Base-by-base conservation (phyloP, 164 flowering plant species). In the Amborella trichopoda region DNA sequence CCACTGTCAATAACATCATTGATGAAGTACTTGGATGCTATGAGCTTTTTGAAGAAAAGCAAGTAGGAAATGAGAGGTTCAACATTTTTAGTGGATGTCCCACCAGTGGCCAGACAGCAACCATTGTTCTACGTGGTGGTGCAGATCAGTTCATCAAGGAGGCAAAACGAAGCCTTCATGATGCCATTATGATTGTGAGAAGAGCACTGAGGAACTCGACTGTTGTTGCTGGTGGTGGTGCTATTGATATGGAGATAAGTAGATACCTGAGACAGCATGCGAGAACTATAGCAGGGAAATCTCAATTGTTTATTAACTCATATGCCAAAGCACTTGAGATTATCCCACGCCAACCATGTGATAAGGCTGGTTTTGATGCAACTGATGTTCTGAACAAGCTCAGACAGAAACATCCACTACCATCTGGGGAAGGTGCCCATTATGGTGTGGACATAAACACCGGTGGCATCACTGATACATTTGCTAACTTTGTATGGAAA, bases 101-200 rank as follows among this genome's bases (percentile, higher is more conserved):
- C 23, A n/a, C n/a, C n/a, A 77, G 81, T 20, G 97, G 93, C 34
- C 70, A 19, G 49, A 93, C 96, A 26, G 89, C 99, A 42, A 93
- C 99, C 17, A 88, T 93, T 49, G 96, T 88, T 68, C 94, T 93
- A 63, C 95, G 97, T 51, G 99, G 99, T 58, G 99, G 99, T 63
- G 99, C 96, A 49, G 99, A 93, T 75, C 96, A 93, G 97, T 93
- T 93, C 68, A 93, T 88, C 66, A 96, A 85, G 64, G 99, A 93
- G 67, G 99, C 99, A 49, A 96, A 93, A 55, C 73, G 99, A 26
- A 93, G 99, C 63, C 71, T 93, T 25, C 99, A 85, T 68, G 97
- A 93, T 73, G 99, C 97, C 40, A 88, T 93, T 26, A 93, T 93
- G 99, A 93, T 93, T 56, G 97, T 93, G 52, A 70, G 99, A 72